Evolutionary conservation across 371 early-diverging fungal species (phyloP).

Genomic region (Umbelopsis sp.): DNA sequence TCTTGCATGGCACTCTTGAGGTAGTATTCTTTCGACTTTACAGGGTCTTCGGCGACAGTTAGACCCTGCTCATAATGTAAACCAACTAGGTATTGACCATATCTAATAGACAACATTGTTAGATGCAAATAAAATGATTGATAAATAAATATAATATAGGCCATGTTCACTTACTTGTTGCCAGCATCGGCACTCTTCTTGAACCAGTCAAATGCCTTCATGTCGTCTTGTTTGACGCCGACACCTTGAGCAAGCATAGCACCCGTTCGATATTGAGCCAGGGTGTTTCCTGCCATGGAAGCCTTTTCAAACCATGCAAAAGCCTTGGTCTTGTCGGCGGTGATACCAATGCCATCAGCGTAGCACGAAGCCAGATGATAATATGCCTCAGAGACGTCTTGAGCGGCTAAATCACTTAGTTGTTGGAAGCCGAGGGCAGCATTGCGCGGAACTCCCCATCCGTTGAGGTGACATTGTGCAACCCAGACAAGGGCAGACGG

Average conservation of each 20-base stretch:
- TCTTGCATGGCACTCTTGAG: slow-evolving; percentile 43
- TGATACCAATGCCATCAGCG: slow-evolving; percentile 34
- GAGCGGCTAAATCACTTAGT: slow-evolving; percentile 33
- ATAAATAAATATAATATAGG: too few species aligned
- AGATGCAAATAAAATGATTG: too few species aligned
- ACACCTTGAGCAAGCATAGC: slow-evolving; percentile 27
- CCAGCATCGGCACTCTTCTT: slow-evolving; percentile 17
- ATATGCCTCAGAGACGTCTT: slow-evolving; percentile 37
- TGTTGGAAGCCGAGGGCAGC: slow-evolving; percentile 34
- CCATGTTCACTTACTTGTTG: slow-evolving; percentile 15
- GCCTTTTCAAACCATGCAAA: slow-evolving; percentile 66
- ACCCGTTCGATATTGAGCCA: slow-evolving; percentile 34
- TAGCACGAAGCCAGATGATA: slow-evolving; percentile 47
- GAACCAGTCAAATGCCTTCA: slow-evolving; percentile 30
- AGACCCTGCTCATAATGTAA: slow-evolving; percentile 50
- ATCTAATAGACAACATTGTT: slow-evolving; percentile 18
- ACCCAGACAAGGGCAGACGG: slow-evolving; percentile 40
- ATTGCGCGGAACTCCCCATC: slow-evolving; percentile 42
- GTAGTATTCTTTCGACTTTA: slow-evolving; percentile 36
- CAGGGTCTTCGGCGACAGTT: slow-evolving; percentile 31
- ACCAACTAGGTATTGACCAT: slow-evolving; percentile 40
- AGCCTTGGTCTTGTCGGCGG: slow-evolving; percentile 54
- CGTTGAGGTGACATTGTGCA: slow-evolving; percentile 46
- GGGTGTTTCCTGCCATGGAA: slow-evolving; percentile 23
- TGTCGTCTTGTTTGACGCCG: slow-evolving; percentile 22